A percentile compares a stretch with the other conserved stretches of the same genome.
These are phyloP conservation scores for Lichtheimia ornata DNA, from an alignment of 371 early-diverging fungal species.

Conservation along the genomic window DNA sequence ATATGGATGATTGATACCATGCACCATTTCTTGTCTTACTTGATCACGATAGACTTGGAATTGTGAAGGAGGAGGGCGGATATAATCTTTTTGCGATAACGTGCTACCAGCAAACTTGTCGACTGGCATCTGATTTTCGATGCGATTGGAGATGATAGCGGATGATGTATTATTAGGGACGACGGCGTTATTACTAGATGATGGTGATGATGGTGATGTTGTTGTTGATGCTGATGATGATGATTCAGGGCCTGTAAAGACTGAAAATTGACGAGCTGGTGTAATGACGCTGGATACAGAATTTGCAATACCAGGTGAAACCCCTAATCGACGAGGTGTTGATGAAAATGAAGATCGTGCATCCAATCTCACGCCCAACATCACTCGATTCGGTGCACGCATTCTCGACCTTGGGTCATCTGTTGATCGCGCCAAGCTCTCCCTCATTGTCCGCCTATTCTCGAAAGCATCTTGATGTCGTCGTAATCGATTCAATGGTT, in stretches of 20 bases:
- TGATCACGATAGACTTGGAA: slow-evolving; percentile 40
- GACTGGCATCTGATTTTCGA: slow-evolving; percentile 53
- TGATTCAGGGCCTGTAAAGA: slow-evolving; percentile 10
- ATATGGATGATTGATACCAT: no score
- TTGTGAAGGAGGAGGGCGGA: slow-evolving; percentile 20
- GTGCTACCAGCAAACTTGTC: slow-evolving; percentile 54
- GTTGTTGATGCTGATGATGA: slow-evolving; percentile 6
- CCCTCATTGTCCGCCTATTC: neutral
- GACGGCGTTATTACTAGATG: slow-evolving; percentile 30
- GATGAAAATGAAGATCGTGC: neutral
- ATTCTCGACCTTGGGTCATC: neutral
- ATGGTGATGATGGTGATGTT: slow-evolving; percentile 10
- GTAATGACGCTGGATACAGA: slow-evolving; percentile 3
- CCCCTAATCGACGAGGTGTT: neutral
- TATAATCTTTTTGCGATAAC: slow-evolving; percentile 36
- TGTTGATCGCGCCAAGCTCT: neutral
- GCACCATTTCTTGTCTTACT: slow-evolving; percentile 1
- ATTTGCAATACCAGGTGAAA: slow-evolving; percentile 2
- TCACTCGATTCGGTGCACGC: neutral
- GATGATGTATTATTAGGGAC: slow-evolving; percentile 22
- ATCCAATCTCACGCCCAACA: neutral
- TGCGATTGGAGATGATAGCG: slow-evolving; percentile 18
- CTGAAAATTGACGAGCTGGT: slow-evolving; percentile 11
- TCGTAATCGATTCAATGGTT: slow-evolving; percentile 50
- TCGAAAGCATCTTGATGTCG: slow-evolving; percentile 3